A percentile compares a stretch with the other conserved stretches of the same genome.
Evolutionary conservation across 306 rosid species (phyloP).

Genomic region (Cicer judaicum): DNA sequence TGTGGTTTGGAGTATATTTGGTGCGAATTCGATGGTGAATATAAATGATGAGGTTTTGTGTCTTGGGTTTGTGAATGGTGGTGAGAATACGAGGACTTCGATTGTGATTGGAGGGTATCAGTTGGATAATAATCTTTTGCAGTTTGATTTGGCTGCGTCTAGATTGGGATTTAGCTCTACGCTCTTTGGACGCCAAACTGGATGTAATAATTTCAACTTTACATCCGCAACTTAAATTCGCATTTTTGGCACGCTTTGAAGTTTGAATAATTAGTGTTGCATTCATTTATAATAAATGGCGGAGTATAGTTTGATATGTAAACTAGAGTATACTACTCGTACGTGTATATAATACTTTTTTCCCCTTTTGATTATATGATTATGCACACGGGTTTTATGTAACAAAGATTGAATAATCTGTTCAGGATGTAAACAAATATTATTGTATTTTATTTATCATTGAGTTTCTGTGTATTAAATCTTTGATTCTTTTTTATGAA

Average conservation of each 20-base stretch:
- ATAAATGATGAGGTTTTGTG: slow-evolving; percentile 40
- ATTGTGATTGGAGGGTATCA: slow-evolving; percentile 60
- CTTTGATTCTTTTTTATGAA: no score
- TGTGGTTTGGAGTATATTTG: slow-evolving; percentile 46
- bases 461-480: no score
- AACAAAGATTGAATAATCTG: no score
- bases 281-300: neutral
- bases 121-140: slow-evolving; percentile 49
- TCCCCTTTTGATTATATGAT: no score
- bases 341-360: no score
- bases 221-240: slow-evolving; percentile 39
- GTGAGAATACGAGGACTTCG: slow-evolving; percentile 40
- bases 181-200: slow-evolving; percentile 46
- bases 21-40: slow-evolving; percentile 53
- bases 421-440: no score
- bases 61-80: slow-evolving; percentile 57
- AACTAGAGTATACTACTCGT: no score
- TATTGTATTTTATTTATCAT: no score
- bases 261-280: neutral
- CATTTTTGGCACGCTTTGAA: neutral
- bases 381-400: no score
- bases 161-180: slow-evolving; percentile 56
- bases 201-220: slow-evolving; percentile 52
- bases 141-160: slow-evolving; percentile 50
- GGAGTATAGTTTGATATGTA: no score